Percentiles rank a stretch among this genome's conserved stretches.
phyloP scores from a whole-genome alignment of 2,329 filamentous ascomycete genomes.

The Diplodia seriata region DNA sequence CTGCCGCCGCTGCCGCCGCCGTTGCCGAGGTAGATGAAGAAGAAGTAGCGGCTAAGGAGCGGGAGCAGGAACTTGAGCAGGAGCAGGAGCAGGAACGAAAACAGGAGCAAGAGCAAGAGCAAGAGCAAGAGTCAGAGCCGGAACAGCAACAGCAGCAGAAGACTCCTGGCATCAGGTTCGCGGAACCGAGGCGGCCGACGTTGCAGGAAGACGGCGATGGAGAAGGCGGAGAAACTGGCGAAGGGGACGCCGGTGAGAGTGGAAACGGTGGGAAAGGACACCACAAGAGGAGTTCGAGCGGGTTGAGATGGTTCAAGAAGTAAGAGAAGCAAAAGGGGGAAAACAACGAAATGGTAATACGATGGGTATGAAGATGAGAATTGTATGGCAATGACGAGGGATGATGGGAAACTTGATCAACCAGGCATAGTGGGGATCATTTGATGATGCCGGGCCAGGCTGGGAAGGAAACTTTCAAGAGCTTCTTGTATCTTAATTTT shows the following conservation, averaged over 20 bases:
- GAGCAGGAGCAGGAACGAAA: background rate
- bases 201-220: conserved; percentile 13
- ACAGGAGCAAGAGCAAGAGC: conserved; percentile 4
- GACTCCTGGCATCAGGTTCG: conserved; percentile 34
- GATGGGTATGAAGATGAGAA: background rate
- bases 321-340: background rate
- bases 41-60: background rate
- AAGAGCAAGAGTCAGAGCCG: conserved; percentile 1
- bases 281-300: conserved; percentile 28
- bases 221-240: background rate
- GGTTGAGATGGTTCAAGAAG: conserved; percentile 26
- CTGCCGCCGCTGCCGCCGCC: background rate
- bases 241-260: background rate
- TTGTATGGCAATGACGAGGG: background rate
- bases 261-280: conserved; percentile 11
- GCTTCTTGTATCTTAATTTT: conserved; percentile 4
- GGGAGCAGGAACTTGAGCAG: background rate
- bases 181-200: conserved; percentile 26
- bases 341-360: background rate
- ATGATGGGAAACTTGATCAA: background rate
- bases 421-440: background rate
- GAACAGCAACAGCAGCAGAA: conserved; percentile 12
- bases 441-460: background rate
- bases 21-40: background rate
- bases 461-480: background rate